Evolutionary conservation across 108 stramenopile genomes (phyloP), one percentile per base, ranked within the genome.

Genomic region (Poteriospumella lacustris): DNA sequence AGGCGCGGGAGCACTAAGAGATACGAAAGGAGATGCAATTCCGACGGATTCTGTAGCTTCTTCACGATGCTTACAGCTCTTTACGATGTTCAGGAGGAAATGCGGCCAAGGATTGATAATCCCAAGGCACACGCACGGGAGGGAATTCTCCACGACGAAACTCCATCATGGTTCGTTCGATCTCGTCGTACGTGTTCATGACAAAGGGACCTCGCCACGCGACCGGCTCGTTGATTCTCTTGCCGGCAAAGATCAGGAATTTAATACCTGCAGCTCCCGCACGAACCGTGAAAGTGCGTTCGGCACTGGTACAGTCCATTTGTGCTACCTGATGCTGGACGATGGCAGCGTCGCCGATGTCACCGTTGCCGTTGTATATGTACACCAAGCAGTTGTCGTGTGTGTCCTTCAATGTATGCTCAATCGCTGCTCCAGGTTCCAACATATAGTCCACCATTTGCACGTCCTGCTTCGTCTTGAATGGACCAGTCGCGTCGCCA

Each of bases 141-240:
- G 24, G 64, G 24, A 68, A 68, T 19, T 19, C 24, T 68, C 64
- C 64, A 15, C 24, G 38, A 19, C 39, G 19, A 68, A 19, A 68
- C 24, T 36, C 64, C 36, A 19, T 68, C 15, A 68, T 68, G 40
- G 64, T 68, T 19, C 19, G 19, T 68, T 40, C 19, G 19, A 68
- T 68, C 24, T 68, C 64, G 24, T 12, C 12, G 24, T 68, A 15
- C 12, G 64, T 68, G 15, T 12, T 68, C 64, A 68, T 68, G 28
- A 68, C 64, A 40, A 68, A 68, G 36, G 64, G 64, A 68, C 64
- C 64, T 15, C 39, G 64, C 64, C 64, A 68, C 15, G 64, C 64
- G 36, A 68, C 24, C 19, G 64, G 64, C 64, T 68, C 19, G 36
- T 68, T 68, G 19, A 68, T 15, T 40, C 19, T 68, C 24, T 68